Percentiles rank a stretch among this genome's conserved stretches.
phyloP scores from a whole-genome alignment of 2,329 filamentous ascomycete genomes.

The Sporothrix protearum region DNA sequence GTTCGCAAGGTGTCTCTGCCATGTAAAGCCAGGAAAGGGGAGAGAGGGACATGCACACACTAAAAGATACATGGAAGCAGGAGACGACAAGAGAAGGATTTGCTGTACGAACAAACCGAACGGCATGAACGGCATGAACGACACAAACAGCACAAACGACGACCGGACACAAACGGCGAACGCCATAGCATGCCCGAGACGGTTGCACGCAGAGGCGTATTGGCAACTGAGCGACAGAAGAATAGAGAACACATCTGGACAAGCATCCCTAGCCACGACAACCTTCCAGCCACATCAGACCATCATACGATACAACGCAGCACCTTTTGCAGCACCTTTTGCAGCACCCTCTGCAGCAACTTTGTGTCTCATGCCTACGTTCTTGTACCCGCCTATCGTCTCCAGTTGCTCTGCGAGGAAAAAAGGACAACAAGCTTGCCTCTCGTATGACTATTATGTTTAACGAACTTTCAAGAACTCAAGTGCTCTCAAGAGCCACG shows the following conservation, averaged over 20 bases:
- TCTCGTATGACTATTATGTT: too few relatives aligned
- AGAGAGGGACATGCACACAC: not conserved
- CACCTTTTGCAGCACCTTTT: not conserved
- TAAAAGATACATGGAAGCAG: not conserved
- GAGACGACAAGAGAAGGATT: not conserved
- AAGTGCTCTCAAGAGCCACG: too few relatives aligned
- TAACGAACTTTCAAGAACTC: too few relatives aligned
- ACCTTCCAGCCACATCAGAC: not conserved
- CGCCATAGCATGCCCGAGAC: not conserved
- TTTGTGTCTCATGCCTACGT: not conserved
- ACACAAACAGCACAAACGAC: not conserved
- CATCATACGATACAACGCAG: not conserved
- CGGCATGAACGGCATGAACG: not conserved
- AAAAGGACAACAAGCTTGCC: not conserved
- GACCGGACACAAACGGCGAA: not conserved
- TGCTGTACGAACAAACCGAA: not conserved
- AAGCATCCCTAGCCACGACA: constrained; percentile 1
- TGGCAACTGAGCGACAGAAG: not conserved
- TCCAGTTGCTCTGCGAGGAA: not conserved
- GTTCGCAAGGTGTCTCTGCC: constrained; percentile 12
- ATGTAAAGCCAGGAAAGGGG: not conserved
- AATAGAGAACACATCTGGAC: not conserved
- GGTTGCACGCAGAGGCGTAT: not conserved
- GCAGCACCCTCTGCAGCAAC: not conserved
- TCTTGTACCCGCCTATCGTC: not conserved